Evolutionary conservation across 2,329 filamentous ascomycete genomes (phyloP).

Genomic region (Harringtonia aguacate): DNA sequence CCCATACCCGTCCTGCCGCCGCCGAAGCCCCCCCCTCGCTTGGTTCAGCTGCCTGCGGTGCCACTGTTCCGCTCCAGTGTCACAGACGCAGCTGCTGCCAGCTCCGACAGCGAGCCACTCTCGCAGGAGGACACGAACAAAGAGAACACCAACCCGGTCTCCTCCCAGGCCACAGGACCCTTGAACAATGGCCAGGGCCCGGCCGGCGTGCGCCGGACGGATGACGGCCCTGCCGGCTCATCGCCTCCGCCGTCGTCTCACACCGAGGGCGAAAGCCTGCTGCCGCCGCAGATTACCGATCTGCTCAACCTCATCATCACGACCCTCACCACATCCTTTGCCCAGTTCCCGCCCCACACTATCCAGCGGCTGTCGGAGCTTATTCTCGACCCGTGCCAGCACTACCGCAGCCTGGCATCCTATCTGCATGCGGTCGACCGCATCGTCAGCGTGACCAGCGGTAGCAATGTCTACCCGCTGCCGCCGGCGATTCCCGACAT

Average conservation of each 20-base stretch:
- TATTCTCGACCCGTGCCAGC: conserved; percentile 59
- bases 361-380: conserved; percentile 88
- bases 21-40: conserved; percentile 24
- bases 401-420: conserved; percentile 72
- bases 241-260: conserved; percentile 13
- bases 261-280: neutral
- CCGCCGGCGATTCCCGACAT: conserved; percentile 53
- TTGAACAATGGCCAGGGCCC: neutral
- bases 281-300: conserved; percentile 53
- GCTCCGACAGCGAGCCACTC: conserved; percentile 1
- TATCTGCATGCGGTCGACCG: conserved; percentile 89
- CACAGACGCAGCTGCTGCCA: conserved; percentile 5
- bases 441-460: conserved; percentile 80
- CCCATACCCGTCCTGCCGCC: conserved; percentile 52
- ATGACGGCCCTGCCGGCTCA: conserved; percentile 25
- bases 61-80: conserved; percentile 23
- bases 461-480: conserved; percentile 71
- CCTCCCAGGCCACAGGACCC: conserved; percentile 17
- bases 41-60: conserved; percentile 12
- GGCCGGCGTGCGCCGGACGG: conserved; percentile 19
- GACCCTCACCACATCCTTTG: conserved; percentile 57
- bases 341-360: conserved; percentile 73
- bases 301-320: conserved; percentile 50
- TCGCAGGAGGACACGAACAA: conserved; percentile 54
- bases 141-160: conserved; percentile 49